Base-by-base conservation (phyloP, 306 rosid species). In the Castanopsis chinensis region DNA sequence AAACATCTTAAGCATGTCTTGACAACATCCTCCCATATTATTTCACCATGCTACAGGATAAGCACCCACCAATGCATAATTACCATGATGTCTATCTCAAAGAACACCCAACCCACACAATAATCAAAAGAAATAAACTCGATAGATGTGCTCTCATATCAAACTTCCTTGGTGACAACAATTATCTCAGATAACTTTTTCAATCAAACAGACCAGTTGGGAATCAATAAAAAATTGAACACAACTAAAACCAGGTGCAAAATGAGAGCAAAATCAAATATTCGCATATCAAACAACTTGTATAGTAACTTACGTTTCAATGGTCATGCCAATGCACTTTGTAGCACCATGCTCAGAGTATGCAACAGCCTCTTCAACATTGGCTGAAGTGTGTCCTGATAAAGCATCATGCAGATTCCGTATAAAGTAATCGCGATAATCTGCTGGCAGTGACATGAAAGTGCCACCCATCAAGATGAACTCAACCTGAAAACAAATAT, bases 381-480 rank as follows among this genome's bases (percentile, higher is more conserved):
- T 91, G 45, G 97, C 96, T 70, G 99, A 95, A 15, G 99, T 93
- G 79, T 95, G 99, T 72, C 99, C 99, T 17, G 98, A 95, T 78
- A 95, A 88, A 17, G 98, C 99, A 72, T 93, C 98, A 17, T 95
- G 99, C 76, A 95, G 94, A 90, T 93, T 95, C 75, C 99, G 83
- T 68, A 86, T 89, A 77, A 95, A 95, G 83, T 89, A 95, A 81
- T 95, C 99, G 19, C 99, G 97, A 78, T 95, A 95, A 55, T 93
- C 99, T 9, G 90, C 93, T 0, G 98, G 98, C 81, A 95, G 88
- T 1, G 98, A 90, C 99, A 95, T 95, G 89, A 95, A 95, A 20
- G 99, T 95, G 56, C 98, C 98, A 5, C 99, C 99, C 99, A 95
- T 95, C 59, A 95, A 82, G 82, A 95, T 95, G 89, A 89, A 95